Base-by-base conservation (phyloP, 371 early-diverging fungal species). In the Mortierella sp. region DNA sequence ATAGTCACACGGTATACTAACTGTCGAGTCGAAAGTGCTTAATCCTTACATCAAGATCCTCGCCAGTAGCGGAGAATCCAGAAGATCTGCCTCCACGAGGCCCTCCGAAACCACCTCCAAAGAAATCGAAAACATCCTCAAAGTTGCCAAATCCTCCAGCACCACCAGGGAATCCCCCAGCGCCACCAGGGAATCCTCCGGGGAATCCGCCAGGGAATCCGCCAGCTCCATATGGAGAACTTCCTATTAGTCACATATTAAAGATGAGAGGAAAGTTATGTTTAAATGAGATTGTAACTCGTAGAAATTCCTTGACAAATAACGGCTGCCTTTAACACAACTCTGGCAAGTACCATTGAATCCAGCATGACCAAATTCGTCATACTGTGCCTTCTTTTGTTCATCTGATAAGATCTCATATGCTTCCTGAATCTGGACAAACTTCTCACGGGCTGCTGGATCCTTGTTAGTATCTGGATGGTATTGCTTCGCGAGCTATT, bases 401-500 rank as follows among this genome's bases (percentile, higher is more conserved):
- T 95, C 95, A 73, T 98, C 98, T 0, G 95, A 95, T 20, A 98
- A 83, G 68, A 96, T 94, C 76, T 97, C 97, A 74, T 98, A 98
- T 0, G 98, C 98, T 72, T 96, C 94, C 84, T 98, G 97, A 73
- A 98, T 94, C 85, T 98, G 93, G 10, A 97, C 89, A 86, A 98
- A 98, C 88, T 96, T 95, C 84, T 97, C 98, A 70, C 97, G 95
- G 14, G 97, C 96, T 8, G 87, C 89, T 47, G 92, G 86, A 39
- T 94, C 96, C 89, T 94, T 97, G 91, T 96, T 97, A 26, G 97
- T 96, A 77, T 97, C 98, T 5, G 98, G 98, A 80, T 98, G 98
- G 84, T 94, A 97, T 84, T 97, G 92, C 83, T 96, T 96, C 16
- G 97, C 98, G 52, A 96, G 86, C 91, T 95, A 83, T 66, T 3